Evolutionary conservation across 176 grass and related monocot species (phyloP), one percentile per base, ranked within the genome.

Genomic region (Avena insularis): DNA sequence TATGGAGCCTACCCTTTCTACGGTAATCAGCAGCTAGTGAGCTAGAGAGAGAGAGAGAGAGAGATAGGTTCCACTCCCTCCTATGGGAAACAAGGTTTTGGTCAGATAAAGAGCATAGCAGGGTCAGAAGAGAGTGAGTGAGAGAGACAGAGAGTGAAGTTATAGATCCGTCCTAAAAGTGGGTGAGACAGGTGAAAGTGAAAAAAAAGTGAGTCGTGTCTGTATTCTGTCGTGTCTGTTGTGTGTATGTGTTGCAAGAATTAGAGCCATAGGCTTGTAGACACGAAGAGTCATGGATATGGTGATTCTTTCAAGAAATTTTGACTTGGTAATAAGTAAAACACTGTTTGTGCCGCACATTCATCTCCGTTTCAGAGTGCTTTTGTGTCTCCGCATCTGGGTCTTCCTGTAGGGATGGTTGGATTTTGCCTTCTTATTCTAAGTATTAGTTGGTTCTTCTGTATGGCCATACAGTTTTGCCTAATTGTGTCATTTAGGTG

Each of bases 1-100:
- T 94, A 94, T 20, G 90, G 46, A 48, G 46, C 9, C 46, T 48
- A 48, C 46, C 90, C 78, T 25, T 48, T 92, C 46, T 88, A 95
- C 6, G 88, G 86, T 15, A 92, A 84, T 68, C 93, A 95, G 89
- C 90, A 95, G 81, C 86, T 88, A 58, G 93, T 95, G 88, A 95
- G 83, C 88, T 95, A 91, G 84, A 33, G 67, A 40, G 67, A 69
- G 27, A 66, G 62, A 33, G 49, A 51, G 55, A 58, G 55, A 19
- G 73, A 68, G 65, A 29, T 77, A 29, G 36, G 49, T 43, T 75
- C 68, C 82, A 59, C 67, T 65, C 85, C 81, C 69, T 84, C 85
- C 17, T 16, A 81, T 50, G 89, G 89, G 79, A 77, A 81, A 87
- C 75, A 91, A 87, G 89, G 85, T 91, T 91, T 91, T 91, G 89